Evolutionary conservation across 352 stramenopile genomes (phyloP).

Genomic region (Phytophthora pini): DNA sequence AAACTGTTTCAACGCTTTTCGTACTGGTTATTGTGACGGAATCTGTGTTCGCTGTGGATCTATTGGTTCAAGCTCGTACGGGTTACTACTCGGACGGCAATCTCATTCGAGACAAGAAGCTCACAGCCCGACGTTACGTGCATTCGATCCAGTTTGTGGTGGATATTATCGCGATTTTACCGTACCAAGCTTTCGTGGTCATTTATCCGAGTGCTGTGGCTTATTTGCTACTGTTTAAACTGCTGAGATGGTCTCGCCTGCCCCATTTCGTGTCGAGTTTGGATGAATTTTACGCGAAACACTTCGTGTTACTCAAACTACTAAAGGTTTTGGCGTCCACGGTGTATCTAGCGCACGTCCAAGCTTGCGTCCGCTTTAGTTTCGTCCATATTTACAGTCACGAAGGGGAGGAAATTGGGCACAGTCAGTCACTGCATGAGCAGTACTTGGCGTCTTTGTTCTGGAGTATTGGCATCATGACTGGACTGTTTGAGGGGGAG

Average conservation of each 20-base stretch:
- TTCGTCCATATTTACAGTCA: conserved; percentile 47
- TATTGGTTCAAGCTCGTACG: conserved; percentile 65
- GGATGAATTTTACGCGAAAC: conserved; percentile 66
- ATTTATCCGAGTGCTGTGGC: conserved; percentile 18
- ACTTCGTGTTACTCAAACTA: conserved; percentile 60
- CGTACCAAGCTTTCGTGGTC: conserved; percentile 18
- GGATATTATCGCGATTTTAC: conserved; percentile 57
- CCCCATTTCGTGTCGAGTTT: conserved; percentile 55
- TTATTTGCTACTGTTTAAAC: conserved; percentile 46
- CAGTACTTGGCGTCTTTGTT: conserved; percentile 63
- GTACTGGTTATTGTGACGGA: conserved; percentile 41
- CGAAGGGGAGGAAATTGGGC: conserved; percentile 2
- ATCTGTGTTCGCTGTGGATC: conserved; percentile 55
- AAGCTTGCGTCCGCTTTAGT: conserved; percentile 60
- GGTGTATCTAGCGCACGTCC: conserved; percentile 59
- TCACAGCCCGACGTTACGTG: conserved; percentile 54
- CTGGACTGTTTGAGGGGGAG: conserved; percentile 73
- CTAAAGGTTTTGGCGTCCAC: conserved; percentile 55
- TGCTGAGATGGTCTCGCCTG: conserved; percentile 49
- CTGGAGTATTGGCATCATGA: conserved; percentile 72
- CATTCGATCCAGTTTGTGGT: conserved; percentile 50
- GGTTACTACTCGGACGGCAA: conserved; percentile 71
- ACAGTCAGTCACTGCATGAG: conserved; percentile 18
- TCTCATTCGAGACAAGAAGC: conserved; percentile 51
- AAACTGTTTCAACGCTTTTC: conserved; percentile 35